Percentiles rank a stretch among this genome's conserved stretches.
These are phyloP conservation scores for Lasiodiplodia hormozganensis DNA, from an alignment of 2,329 filamentous ascomycete species.

Conservation along the genomic window DNA sequence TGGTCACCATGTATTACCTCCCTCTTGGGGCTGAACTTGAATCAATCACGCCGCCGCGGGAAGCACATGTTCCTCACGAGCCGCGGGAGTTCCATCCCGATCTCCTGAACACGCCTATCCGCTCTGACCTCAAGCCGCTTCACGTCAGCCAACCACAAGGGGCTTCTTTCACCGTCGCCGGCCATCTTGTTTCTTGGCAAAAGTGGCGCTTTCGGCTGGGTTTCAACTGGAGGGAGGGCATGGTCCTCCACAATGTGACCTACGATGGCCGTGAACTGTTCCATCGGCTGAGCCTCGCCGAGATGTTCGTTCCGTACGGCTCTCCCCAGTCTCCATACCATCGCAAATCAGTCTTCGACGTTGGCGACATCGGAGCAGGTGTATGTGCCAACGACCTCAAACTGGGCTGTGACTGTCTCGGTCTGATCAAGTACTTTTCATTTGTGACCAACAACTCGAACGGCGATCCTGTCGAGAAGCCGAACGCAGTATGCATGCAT, in stretches of 20 bases:
- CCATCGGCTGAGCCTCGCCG: slow-evolving; percentile 51
- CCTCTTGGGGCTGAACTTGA: slow-evolving; percentile 45
- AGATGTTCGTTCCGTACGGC: slow-evolving; percentile 56
- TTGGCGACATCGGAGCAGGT: slow-evolving; percentile 53
- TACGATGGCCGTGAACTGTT: slow-evolving; percentile 51
- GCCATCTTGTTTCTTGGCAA: slow-evolving; percentile 45
- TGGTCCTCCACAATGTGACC: slow-evolving; percentile 50
- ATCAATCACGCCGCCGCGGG: slow-evolving; percentile 48
- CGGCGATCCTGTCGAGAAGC: slow-evolving; percentile 47
- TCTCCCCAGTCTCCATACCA: slow-evolving; percentile 51
- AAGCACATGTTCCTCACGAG: slow-evolving; percentile 48
- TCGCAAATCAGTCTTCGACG: slow-evolving; percentile 54
- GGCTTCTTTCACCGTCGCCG: slow-evolving; percentile 36
- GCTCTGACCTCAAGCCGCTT: slow-evolving; percentile 35
- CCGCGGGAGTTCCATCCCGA: slow-evolving; percentile 39
- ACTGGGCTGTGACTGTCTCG: slow-evolving; percentile 54
- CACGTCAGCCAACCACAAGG: slow-evolving; percentile 39
- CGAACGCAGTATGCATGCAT: slow-evolving; percentile 53
- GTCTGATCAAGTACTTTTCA: slow-evolving; percentile 54
- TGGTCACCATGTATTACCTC: slow-evolving; percentile 58
- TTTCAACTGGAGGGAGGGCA: slow-evolving; percentile 56
- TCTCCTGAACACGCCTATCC: slow-evolving; percentile 26
- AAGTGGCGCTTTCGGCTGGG: slow-evolving; percentile 54
- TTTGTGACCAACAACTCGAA: slow-evolving; percentile 44
- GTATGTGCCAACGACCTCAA: slow-evolving; percentile 52